phyloP scores from a whole-genome alignment of 2,329 filamentous ascomycete genomes.

The Penicillium polonicum region DNA sequence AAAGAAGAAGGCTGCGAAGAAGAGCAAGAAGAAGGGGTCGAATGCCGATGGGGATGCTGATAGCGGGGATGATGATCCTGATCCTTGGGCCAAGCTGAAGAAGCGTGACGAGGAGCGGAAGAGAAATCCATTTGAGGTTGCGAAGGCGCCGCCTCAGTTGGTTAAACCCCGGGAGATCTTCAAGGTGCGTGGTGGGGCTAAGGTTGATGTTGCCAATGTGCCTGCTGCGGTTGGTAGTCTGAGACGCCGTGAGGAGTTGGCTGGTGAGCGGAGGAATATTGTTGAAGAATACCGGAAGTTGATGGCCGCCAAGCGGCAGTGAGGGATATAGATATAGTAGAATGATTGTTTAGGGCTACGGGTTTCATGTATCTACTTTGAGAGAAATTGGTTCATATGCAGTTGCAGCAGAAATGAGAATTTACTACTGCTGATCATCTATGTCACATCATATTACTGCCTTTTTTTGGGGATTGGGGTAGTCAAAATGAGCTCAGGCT shows the following conservation, averaged over 20 bases:
- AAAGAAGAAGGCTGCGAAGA: conserved; percentile 43
- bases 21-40: conserved; percentile 46
- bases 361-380: conserved; percentile 5
- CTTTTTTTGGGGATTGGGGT: conserved; percentile 20
- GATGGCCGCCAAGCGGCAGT: conserved; percentile 58
- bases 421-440: conserved; percentile 24
- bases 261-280: conserved; percentile 66
- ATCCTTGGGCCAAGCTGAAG: conserved; percentile 76
- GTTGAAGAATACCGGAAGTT: conserved; percentile 70
- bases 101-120: conserved; percentile 49
- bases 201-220: conserved; percentile 66
- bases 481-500: conserved; percentile 20
- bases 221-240: conserved; percentile 69
- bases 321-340: background rate
- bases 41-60: conserved; percentile 46
- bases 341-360: background rate
- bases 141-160: conserved; percentile 72
- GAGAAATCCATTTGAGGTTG: conserved; percentile 53
- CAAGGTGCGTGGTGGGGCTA: conserved; percentile 63
- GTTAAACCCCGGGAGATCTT: conserved; percentile 63
- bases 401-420: conserved; percentile 18
- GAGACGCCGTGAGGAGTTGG: conserved; percentile 69
- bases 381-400: conserved; percentile 19
- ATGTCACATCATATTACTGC: conserved; percentile 38
- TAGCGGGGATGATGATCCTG: conserved; percentile 63